Base-by-base conservation (phyloP, 2,329 filamentous ascomycete genomes). In the Apiospora marii region DNA sequence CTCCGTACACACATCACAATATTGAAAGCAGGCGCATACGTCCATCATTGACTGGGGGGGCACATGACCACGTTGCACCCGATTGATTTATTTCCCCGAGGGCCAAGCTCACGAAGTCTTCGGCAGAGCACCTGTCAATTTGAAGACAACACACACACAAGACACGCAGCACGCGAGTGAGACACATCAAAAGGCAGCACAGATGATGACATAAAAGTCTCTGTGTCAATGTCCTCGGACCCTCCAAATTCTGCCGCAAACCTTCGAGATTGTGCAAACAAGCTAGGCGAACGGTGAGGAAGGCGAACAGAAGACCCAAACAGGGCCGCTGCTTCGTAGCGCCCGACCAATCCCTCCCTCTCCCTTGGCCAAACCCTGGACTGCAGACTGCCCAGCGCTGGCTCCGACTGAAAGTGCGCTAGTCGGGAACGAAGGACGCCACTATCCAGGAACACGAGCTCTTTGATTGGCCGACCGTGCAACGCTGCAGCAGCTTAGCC, bases 351-450 rank as follows among this genome's bases (percentile, higher is more conserved):
- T 30, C 8, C n/a, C 46, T 30, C 27, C 27, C 27, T 30, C 27
- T 30, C 41, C 43, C 24, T 46, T 46, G 24, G 44, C 44, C 37
- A 46, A 44, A 61, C 67, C 41, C 41, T 68, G 64, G 64, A 67
- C 37, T 24, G 64, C 64, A 41, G 37, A 13, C 37, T 68, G 41
- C 27, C 67, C 67, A 12, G 24, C 7, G 43, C 24, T 46, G 67
- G 67, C 67, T 24, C 43, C 67, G 64, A 27, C 70, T 64, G n/a
- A 44, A 37, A n/a, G 22, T 41, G 27, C 64, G 12, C 70, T 72
- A 72, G 70, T 37, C 70, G 72, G 70, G 72, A 70, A 73, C 67
- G 71, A 24, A 46, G 49, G 70, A 34, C 48, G 64, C 67, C 72
- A 71, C 43, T 30, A 58, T 37, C 24, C 71, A 72, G 61, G 70